Evolutionary conservation across 1,139 yeast genomes (phyloP), one percentile per base, ranked within the genome.

Genomic region (Geotrichum australiense): DNA sequence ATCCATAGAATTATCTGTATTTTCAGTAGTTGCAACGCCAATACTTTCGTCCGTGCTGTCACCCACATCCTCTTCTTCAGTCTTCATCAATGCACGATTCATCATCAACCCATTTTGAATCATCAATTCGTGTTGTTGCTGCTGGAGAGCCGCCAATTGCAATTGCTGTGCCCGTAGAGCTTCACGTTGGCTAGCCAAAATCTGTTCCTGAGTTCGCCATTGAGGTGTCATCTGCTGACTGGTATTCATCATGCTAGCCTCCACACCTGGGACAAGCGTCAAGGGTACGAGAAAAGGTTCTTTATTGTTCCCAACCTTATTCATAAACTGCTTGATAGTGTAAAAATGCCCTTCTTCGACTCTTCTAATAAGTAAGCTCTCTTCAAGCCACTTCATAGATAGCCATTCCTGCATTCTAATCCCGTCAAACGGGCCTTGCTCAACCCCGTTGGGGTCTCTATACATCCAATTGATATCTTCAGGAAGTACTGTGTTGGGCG

Each of bases 361-460:
- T 31, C 89, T 70, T 47, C 83, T 70, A 42, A 84, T 66, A 40
- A 66, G 63, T 50, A 84, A 64, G 44, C 73, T 76, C 12, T 68
- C 68, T 39, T 65, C 66, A 49, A 84, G 68, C 61, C 80, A 83
- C 1, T 80, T 78, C 26, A 72, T 74, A 3, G 71, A 59, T 47
- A 73, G 73, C 95, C 95, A 84, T 41, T 69, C 76, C 51, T 84
- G 93, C 95, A 84, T 84, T 65, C 73, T 63, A 21, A 66, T 63
- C 1, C 91, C 87, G 40, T 70, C 69, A 58, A 83, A 84, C 2
- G 95, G 94, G 20, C 95, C 95, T 56, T 83, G 94, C 49, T 76
- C 80, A 42, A 64, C 71, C 2, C 84, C 85, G 35, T 71, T 62
- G 1, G 85, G 78, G 57, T 84, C 95, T 44, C 78, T 64, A 56